Base-by-base conservation (phyloP, 371 early-diverging fungal species). In the Mucor sp. region DNA sequence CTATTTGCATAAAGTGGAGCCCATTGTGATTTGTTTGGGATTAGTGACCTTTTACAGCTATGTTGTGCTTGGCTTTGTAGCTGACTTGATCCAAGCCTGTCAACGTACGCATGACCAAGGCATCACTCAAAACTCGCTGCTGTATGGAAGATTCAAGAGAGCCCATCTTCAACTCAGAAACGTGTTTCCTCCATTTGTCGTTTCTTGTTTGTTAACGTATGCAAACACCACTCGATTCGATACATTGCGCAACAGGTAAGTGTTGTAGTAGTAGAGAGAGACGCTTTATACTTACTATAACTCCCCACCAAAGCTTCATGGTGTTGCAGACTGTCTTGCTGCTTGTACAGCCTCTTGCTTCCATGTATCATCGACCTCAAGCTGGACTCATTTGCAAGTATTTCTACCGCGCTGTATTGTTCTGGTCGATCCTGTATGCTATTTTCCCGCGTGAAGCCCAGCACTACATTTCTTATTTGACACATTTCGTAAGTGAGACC, bases 181-280 rank as follows among this genome's bases (percentile, higher is more conserved):
- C 4, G 53, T 25, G 23, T 53, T 53, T 53, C 53, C 53, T 4
- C 53, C 53, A 27, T 73, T 43, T 60, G 69, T 48, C 27, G 37
- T 65, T 12, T 73, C 68, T n/a, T 53, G 47, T 19, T 37, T 68
- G 14, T 28, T 73, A 21, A 65, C 58, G 9, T 73, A 69, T 66
- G 66, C 66, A 11, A 68, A 73, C n/a, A 73, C 73, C 8, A 73
- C 66, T 39, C 57, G 56, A 50, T 73, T 68, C 50, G 73, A 73
- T 58, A 62, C 66, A 3, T 44, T 66, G 6, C 62, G 69, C n/a
- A 50, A 58, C 28, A 63, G 69, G 73, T 73, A 66, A 66, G 43
- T 30, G 65, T 57, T 21, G 9, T 35, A 32, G 15, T n/a, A 41
- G 33, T 32, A 41, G 7, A 35, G 21, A 25, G 17, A 17, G 19